These are phyloP conservation scores for Pseudocercospora pini-densiflorae DNA, from an alignment of 2,329 filamentous ascomycete species.

Conservation along the genomic window DNA sequence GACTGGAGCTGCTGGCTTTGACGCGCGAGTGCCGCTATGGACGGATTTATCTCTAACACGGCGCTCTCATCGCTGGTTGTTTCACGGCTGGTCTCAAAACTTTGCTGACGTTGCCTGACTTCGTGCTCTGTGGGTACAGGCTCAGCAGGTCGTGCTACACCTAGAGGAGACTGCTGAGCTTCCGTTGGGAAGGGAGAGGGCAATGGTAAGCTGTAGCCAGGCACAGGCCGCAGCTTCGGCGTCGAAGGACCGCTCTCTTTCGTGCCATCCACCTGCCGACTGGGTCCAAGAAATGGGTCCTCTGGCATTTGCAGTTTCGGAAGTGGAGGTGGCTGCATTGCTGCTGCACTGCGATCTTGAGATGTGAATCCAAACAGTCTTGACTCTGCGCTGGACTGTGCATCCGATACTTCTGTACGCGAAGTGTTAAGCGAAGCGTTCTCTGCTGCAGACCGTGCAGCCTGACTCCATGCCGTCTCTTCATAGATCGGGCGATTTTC, in stretches of 20 bases:
- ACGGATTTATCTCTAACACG: constrained; percentile 14
- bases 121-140: not conserved
- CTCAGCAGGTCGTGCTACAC: not conserved
- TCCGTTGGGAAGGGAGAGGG: constrained; percentile 41
- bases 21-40: constrained; percentile 13
- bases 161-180: constrained; percentile 11
- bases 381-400: not conserved
- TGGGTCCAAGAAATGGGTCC: not conserved
- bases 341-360: not conserved
- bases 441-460: not conserved
- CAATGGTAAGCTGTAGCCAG: constrained; percentile 37
- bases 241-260: constrained; percentile 32
- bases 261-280: constrained; percentile 1
- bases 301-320: constrained; percentile 32
- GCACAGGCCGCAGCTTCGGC: constrained; percentile 38
- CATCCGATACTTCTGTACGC: not conserved
- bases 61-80: constrained; percentile 7
- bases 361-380: not conserved
- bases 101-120: not conserved
- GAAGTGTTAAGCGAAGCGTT: not conserved
- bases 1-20: constrained; percentile 6
- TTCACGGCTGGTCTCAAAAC: not conserved
- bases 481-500: not conserved
- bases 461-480: not conserved
- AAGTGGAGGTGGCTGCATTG: constrained; percentile 34